These are phyloP conservation scores for Coffea humblotiana DNA, from an alignment of 305 asterid species.

Conservation along the genomic window DNA sequence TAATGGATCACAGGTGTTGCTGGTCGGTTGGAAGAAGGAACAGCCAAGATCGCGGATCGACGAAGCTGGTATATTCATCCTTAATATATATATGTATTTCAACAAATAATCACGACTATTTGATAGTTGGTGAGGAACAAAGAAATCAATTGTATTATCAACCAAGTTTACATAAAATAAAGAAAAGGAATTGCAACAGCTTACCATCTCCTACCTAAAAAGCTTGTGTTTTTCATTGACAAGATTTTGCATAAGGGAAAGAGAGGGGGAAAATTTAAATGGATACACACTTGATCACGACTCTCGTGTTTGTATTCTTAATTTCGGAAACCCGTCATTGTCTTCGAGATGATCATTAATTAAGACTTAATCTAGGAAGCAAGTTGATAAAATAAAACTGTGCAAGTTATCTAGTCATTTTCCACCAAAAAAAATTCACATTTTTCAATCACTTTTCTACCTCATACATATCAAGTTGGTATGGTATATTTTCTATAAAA, in stretches of 20 bases:
- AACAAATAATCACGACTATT: no score
- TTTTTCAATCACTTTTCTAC: no score
- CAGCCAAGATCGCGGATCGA: background rate
- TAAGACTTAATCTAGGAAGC: background rate
- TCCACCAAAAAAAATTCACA: no score
- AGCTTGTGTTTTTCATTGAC: background rate
- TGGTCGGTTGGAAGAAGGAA: constrained; percentile 14
- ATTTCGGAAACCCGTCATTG: background rate
- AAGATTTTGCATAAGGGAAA: background rate
- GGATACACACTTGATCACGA: no score
- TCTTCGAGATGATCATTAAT: background rate
- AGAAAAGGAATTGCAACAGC: background rate
- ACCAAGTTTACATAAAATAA: background rate
- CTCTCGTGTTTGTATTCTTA: background rate
- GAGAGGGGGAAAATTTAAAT: background rate
- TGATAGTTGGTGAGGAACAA: no score
- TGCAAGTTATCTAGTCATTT: background rate
- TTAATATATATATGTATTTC: background rate
- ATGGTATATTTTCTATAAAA: no score
- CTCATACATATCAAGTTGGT: no score
- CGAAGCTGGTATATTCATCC: background rate
- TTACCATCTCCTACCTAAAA: background rate
- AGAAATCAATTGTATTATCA: background rate
- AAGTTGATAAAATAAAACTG: background rate
- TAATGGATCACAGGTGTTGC: constrained; percentile 6